Base-by-base conservation (phyloP, 116 monocot genomes). In the Thalassia testudinum region DNA sequence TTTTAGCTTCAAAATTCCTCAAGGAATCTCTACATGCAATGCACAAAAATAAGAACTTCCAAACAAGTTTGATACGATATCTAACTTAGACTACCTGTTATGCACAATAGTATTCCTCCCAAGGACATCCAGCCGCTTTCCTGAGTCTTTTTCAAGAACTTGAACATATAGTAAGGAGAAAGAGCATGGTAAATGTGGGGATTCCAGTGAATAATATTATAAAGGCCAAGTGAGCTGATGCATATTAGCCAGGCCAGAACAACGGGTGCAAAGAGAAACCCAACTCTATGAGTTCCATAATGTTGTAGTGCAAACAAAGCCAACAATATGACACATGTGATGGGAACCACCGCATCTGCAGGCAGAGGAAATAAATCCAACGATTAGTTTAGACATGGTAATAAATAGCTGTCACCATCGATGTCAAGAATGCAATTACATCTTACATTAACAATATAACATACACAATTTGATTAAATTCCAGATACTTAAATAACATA, bases 71-170 rank as follows among this genome's bases (percentile, higher is more conserved):
- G 4, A 42, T 10, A 3, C 8, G n/a, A 24, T 38, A 24, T 57
- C 1, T 2, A 37, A 42, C 11, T 18, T 27, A 68, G 28, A 1
- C 56, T 62, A 92, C 86, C 86, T 75, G 86, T 92, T 53, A 87
- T 80, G 68, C 86, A 87, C 28, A 92, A 75, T 18, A 92, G 66
- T 53, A 92, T 92, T 57, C 92, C 92, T 47, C 92, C 92, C 52
- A 92, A 75, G 12, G 92, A 92, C 92, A 92, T 92, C 92, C 92
- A 92, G 48, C 92, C 92, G 62, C 63, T 66, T 49, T 87, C 78
- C 56, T 44, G 80, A 11, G 92, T 92, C 71, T 92, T 92, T 54
- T 71, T 92, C 75, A 92, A 58, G 69, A 92, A 92, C 61, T 75
- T 87, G 56, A 66, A 77, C 92, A 92, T 87, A 63, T 92, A 87